A percentile compares a stretch with the other conserved stretches of the same genome.
Conservation (phyloP, 331 rosid species). For the Saraca asoca region DNA sequence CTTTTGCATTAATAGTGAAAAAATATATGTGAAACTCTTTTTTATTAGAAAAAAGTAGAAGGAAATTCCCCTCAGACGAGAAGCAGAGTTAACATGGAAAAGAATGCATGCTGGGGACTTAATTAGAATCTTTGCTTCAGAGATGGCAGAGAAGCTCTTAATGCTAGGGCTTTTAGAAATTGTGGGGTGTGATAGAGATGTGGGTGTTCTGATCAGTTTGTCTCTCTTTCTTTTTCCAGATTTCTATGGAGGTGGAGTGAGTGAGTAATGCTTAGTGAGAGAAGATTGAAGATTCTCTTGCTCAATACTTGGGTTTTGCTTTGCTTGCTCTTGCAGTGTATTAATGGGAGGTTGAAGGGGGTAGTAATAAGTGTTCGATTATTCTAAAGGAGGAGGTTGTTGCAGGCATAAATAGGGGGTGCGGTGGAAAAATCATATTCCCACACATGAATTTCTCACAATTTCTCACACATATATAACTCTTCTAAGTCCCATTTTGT, state of each 20-base stretch:
- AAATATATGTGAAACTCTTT: slow-evolving; percentile 4
- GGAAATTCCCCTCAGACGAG: slow-evolving; percentile 59
- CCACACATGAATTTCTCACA: too few relatives aligned
- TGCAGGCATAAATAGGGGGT: slow-evolving; percentile 71
- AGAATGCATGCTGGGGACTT: slow-evolving; percentile 70
- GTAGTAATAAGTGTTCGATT: slow-evolving; percentile 54
- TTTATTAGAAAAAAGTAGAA: slow-evolving; percentile 34
- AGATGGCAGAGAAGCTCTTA: slow-evolving; percentile 60
- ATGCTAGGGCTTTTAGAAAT: slow-evolving; percentile 41
- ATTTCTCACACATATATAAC: too few relatives aligned
- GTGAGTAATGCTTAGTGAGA: neutral
- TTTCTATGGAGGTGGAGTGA: slow-evolving; percentile 43
- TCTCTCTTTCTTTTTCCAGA: slow-evolving; percentile 41
- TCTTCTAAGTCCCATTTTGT: too few relatives aligned
- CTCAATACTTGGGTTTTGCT: slow-evolving; percentile 3
- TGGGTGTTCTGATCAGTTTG: slow-evolving; percentile 52
- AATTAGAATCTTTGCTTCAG: slow-evolving; percentile 75
- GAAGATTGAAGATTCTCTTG: neutral
- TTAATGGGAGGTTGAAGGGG: slow-evolving; percentile 41
- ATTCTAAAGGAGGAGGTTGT: slow-evolving; percentile 87
- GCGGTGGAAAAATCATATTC: neutral
- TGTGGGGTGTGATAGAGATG: slow-evolving; percentile 30
- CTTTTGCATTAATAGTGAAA: slow-evolving; percentile 57
- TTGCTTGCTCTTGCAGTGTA: slow-evolving; percentile 40
- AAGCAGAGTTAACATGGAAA: slow-evolving; percentile 71